These are phyloP conservation scores for Mucor lusitanicus DNA, from an alignment of 371 early-diverging fungal species.

Conservation along the genomic window DNA sequence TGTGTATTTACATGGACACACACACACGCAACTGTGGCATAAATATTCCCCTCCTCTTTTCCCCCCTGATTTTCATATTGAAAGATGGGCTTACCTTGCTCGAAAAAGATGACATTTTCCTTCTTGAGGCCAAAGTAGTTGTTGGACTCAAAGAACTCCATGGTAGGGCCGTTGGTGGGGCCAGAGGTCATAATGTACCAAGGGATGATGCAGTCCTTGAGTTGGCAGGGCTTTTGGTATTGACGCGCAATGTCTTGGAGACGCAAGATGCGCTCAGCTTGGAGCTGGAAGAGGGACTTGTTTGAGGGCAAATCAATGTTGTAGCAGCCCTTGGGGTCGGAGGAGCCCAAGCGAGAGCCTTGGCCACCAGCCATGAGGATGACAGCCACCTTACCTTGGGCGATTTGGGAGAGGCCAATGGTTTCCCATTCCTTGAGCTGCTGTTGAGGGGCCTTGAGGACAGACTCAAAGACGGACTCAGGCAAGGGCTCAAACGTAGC, in stretches of 20 bases:
- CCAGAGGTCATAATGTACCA: slow-evolving; percentile 97
- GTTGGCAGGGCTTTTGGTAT: slow-evolving; percentile 33
- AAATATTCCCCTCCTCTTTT: neutral
- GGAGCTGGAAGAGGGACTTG: slow-evolving; percentile 89
- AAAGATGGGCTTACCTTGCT: slow-evolving; percentile 63
- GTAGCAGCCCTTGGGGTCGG: slow-evolving; percentile 92
- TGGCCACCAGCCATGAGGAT: slow-evolving; percentile 92
- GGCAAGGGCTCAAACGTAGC: slow-evolving; percentile 75
- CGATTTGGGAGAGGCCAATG: slow-evolving; percentile 78
- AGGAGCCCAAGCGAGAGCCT: slow-evolving; percentile 87
- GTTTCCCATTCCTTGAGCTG: slow-evolving; percentile 71
- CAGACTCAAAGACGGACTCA: slow-evolving; percentile 73
- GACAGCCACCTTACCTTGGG: slow-evolving; percentile 90
- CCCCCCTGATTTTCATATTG: neutral
- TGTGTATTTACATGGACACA: too few relatives aligned
- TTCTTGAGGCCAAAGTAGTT: slow-evolving; percentile 81
- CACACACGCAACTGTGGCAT: neutral
- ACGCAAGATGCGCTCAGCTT: slow-evolving; percentile 88
- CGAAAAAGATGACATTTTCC: slow-evolving; percentile 86
- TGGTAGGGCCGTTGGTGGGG: slow-evolving; percentile 84
- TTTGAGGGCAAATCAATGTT: slow-evolving; percentile 83
- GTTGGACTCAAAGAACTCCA: slow-evolving; percentile 72
- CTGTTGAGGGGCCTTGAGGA: slow-evolving; percentile 57
- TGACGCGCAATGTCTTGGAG: slow-evolving; percentile 77
- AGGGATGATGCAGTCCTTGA: slow-evolving; percentile 62